Percentiles rank a stretch among this genome's conserved stretches.
These are phyloP conservation scores for Thermochaetoides thermophila DNA, from an alignment of 495 filamentous ascomycete species.

Conservation along the genomic window DNA sequence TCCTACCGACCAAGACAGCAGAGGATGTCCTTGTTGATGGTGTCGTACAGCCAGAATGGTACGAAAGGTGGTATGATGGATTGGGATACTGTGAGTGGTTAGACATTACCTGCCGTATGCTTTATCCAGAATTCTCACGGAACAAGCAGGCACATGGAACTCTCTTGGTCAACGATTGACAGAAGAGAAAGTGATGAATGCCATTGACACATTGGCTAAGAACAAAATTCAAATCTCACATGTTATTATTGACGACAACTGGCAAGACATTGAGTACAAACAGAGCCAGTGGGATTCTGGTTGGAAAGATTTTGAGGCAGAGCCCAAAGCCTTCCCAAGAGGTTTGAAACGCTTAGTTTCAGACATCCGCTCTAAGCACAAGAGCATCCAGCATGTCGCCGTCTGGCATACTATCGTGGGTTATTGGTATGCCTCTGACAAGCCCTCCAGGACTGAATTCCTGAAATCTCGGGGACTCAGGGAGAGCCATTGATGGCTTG, in stretches of 20 bases:
- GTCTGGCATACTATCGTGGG: slow-evolving; percentile 95
- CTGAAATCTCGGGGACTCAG: too few species aligned
- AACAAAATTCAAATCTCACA: slow-evolving; percentile 63
- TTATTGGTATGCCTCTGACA: too few species aligned
- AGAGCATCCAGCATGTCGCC: slow-evolving; percentile 66
- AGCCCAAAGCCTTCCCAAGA: slow-evolving; percentile 60
- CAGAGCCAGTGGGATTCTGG: slow-evolving; percentile 34
- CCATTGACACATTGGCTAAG: slow-evolving; percentile 53
- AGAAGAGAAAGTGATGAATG: slow-evolving; percentile 61
- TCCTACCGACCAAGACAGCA: slow-evolving; percentile 17
- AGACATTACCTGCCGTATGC: not conserved
- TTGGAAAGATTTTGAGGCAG: slow-evolving; percentile 68
- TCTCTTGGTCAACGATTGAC: slow-evolving; percentile 68
- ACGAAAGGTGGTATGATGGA: slow-evolving; percentile 82
- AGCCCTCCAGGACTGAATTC: too few species aligned
- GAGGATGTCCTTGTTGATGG: not conserved
- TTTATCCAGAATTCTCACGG: not conserved
- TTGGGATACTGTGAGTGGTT: slow-evolving; percentile 40
- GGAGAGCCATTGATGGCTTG: too few species aligned
- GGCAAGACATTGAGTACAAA: slow-evolving; percentile 59
- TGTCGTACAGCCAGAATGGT: slow-evolving; percentile 50
- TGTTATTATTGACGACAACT: slow-evolving; percentile 92
- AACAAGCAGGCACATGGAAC: slow-evolving; percentile 68
- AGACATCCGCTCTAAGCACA: slow-evolving; percentile 52
- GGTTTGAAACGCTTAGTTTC: slow-evolving; percentile 57